Conservation (phyloP, 2,329 filamentous ascomycete species). For the Fusarium sp. region DNA sequence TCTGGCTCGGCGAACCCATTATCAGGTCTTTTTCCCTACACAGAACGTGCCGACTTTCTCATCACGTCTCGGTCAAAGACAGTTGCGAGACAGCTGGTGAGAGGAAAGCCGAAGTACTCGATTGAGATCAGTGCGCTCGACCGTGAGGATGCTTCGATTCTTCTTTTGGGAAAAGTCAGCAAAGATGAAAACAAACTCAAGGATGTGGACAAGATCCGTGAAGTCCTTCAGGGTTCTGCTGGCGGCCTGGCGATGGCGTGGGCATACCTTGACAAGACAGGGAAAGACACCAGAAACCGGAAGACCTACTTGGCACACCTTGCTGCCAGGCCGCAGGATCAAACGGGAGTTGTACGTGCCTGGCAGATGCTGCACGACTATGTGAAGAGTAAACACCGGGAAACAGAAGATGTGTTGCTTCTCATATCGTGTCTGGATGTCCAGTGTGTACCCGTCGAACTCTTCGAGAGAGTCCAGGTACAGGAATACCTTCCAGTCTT, state of each 20-base stretch:
- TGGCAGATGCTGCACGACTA: background rate
- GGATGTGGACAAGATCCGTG: background rate
- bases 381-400: background rate
- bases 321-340: background rate
- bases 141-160: background rate
- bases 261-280: background rate
- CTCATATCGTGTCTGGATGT: constrained; percentile 8
- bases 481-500: constrained; percentile 2
- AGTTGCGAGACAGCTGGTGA: background rate
- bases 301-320: background rate
- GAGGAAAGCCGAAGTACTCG: background rate
- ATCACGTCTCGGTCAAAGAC: background rate
- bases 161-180: background rate
- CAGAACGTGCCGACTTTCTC: background rate
- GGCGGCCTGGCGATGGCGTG: background rate
- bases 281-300: background rate
- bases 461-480: background rate
- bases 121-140: background rate
- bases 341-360: background rate
- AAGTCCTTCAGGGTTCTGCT: background rate
- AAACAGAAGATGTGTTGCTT: constrained; percentile 5
- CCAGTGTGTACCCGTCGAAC: constrained; percentile 1
- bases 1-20: background rate
- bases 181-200: background rate
- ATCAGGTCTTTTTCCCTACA: background rate